Percentiles rank a stretch among this genome's conserved stretches.
Conservation (phyloP, 371 early-diverging fungal genomes). For the Umbelopsis sp. region DNA sequence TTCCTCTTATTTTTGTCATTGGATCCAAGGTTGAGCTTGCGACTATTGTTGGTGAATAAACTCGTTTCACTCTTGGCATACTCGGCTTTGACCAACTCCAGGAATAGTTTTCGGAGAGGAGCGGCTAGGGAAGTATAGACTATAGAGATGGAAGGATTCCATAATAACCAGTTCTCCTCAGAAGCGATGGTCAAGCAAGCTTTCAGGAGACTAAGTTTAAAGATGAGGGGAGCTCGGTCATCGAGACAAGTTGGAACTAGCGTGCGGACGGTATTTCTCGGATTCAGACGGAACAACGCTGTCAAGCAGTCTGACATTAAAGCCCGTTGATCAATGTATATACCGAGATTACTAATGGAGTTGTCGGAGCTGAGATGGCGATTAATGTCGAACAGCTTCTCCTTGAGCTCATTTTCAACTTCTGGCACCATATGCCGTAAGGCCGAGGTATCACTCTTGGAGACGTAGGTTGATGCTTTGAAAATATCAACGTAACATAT, state of each 20-base stretch:
- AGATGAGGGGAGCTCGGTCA: slow-evolving; percentile 68
- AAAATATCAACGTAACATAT: slow-evolving; percentile 83
- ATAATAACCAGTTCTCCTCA: slow-evolving; percentile 71
- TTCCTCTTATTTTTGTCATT: slow-evolving; percentile 48
- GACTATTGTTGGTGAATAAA: slow-evolving; percentile 22
- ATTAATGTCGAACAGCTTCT: slow-evolving; percentile 67
- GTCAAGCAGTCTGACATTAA: slow-evolving; percentile 78
- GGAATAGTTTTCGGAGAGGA: slow-evolving; percentile 72
- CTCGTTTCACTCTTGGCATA: slow-evolving; percentile 34
- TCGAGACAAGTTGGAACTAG: slow-evolving; percentile 73
- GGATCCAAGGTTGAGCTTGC: slow-evolving; percentile 29
- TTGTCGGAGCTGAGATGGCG: slow-evolving; percentile 62
- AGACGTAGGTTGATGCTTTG: slow-evolving; percentile 75
- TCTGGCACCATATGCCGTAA: slow-evolving; percentile 72
- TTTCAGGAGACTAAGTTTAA: slow-evolving; percentile 77
- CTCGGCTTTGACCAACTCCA: slow-evolving; percentile 57
- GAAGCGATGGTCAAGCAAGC: slow-evolving; percentile 74
- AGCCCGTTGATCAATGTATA: slow-evolving; percentile 56
- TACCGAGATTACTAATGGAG: slow-evolving; percentile 58
- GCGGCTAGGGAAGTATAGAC: slow-evolving; percentile 70
- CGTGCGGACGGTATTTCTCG: slow-evolving; percentile 65
- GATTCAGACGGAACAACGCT: slow-evolving; percentile 77
- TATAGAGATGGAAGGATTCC: slow-evolving; percentile 73
- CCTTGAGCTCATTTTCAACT: slow-evolving; percentile 76
- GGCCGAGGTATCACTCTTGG: slow-evolving; percentile 65